phyloP scores from a whole-genome alignment of 805 yeast species.

The Zygoascus bituminiphila region DNA sequence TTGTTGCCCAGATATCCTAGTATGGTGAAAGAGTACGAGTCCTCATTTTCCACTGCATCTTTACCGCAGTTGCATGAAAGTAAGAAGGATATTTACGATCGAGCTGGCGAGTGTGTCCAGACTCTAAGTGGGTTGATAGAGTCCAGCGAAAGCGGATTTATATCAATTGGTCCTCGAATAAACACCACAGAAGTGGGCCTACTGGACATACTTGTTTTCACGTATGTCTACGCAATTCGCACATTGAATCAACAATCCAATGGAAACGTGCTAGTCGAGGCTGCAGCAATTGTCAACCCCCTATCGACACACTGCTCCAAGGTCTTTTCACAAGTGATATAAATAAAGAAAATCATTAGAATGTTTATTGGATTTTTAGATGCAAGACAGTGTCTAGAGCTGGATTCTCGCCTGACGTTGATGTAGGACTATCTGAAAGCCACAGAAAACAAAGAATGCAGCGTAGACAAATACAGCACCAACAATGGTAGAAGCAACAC shows the following conservation, averaged over 20 bases:
- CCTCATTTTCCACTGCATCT: conserved; percentile 1
- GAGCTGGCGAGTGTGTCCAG: conserved; percentile 12
- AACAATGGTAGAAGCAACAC: conserved; percentile 83
- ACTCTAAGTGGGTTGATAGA: conserved; percentile 6
- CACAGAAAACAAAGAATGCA: conserved; percentile 80
- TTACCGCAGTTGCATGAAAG: background rate
- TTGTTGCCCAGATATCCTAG: conserved; percentile 13
- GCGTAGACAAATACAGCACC: conserved; percentile 82
- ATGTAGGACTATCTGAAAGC: conserved; percentile 65
- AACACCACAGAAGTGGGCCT: conserved; percentile 4
- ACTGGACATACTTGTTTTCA: conserved; percentile 18
- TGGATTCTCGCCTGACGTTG: conserved; percentile 61
- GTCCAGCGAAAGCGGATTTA: background rate
- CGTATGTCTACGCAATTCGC: conserved; percentile 13
- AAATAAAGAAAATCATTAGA: background rate
- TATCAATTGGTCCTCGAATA: background rate
- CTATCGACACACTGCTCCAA: background rate
- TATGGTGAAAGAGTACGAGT: conserved; percentile 4
- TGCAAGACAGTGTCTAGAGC: conserved; percentile 19
- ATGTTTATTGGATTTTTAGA: background rate
- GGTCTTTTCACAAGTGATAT: background rate
- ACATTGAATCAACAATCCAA: background rate
- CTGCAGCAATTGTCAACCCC: background rate
- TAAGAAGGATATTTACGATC: conserved; percentile 1
- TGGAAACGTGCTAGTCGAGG: background rate